Conservation (phyloP, 768 basidiomycete species). For the Mrakia hoshinonis region DNA sequence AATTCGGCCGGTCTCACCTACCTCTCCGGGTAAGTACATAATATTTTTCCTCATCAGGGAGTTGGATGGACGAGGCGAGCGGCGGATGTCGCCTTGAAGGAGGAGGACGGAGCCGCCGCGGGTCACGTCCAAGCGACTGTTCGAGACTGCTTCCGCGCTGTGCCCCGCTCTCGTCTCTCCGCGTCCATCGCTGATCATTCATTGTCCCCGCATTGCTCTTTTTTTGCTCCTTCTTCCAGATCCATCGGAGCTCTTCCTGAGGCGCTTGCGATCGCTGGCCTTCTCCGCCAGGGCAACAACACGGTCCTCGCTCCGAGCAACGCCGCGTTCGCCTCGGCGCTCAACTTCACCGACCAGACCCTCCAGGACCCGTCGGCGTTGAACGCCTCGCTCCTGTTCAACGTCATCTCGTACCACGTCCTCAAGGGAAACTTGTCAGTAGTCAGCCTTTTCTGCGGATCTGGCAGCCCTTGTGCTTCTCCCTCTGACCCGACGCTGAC, state of each 20-base stretch:
- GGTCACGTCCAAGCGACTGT: too few relatives aligned
- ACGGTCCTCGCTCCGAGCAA: background rate
- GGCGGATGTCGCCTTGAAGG: too few relatives aligned
- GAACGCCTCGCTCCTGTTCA: background rate
- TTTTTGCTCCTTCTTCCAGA: background rate
- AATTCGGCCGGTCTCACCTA: background rate
- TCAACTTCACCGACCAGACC: slow-evolving; percentile 2
- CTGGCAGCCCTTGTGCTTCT: too few relatives aligned
- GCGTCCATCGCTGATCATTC: background rate
- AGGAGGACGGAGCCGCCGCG: too few relatives aligned
- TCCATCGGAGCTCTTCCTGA: background rate
- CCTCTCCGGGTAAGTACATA: background rate
- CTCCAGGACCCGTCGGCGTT: background rate
- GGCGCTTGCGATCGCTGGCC: background rate
- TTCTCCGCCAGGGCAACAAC: background rate
- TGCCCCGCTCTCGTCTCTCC: background rate
- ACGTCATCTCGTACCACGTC: slow-evolving; percentile 11
- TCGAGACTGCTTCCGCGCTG: background rate
- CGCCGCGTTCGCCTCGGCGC: background rate
- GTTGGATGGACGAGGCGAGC: too few relatives aligned
- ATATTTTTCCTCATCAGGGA: background rate
- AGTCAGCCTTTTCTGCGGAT: background rate
- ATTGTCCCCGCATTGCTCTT: background rate
- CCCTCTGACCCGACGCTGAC: background rate
- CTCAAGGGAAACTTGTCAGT: background rate